phyloP scores from a whole-genome alignment of 140 eudicot genomes.

The Flaveria floridana region DNA sequence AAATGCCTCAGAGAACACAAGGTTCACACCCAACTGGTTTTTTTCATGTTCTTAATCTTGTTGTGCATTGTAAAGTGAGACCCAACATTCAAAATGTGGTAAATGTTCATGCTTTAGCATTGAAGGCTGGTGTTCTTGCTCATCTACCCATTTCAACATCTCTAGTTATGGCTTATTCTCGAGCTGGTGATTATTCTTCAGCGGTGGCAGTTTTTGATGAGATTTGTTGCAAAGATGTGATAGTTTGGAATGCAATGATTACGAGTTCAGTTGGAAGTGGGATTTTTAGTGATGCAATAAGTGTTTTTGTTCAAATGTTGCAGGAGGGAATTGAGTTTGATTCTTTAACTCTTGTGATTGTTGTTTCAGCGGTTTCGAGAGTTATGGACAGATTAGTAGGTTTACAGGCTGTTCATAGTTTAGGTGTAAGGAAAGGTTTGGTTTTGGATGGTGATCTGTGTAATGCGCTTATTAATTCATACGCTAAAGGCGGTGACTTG shows the following conservation, averaged over 20 bases:
- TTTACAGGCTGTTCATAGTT: conserved; percentile 46
- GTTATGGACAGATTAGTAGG: conserved; percentile 24
- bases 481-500: conserved; percentile 58
- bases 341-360: conserved; percentile 52
- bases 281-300: conserved; percentile 20
- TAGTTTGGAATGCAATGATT: conserved; percentile 72
- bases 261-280: conserved; percentile 37
- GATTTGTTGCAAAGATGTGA: conserved; percentile 47
- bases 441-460: conserved; percentile 39
- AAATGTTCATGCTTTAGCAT: conserved; percentile 48
- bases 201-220: conserved; percentile 44
- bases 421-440: conserved; percentile 50
- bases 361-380: conserved; percentile 40
- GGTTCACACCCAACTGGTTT: neutral
- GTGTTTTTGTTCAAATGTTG: conserved; percentile 44
- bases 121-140: conserved; percentile 53
- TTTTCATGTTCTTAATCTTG: conserved; percentile 44
- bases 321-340: conserved; percentile 46
- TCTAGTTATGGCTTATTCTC: conserved; percentile 47
- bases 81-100: conserved; percentile 28
- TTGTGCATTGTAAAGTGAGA: conserved; percentile 33
- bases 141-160: conserved; percentile 55
- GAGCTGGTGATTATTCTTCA: conserved; percentile 43
- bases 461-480: conserved; percentile 50
- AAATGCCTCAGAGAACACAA: conserved; percentile 52